phyloP scores from a whole-genome alignment of 2,329 filamentous ascomycete genomes.

The Calonectria hawksworthii region DNA sequence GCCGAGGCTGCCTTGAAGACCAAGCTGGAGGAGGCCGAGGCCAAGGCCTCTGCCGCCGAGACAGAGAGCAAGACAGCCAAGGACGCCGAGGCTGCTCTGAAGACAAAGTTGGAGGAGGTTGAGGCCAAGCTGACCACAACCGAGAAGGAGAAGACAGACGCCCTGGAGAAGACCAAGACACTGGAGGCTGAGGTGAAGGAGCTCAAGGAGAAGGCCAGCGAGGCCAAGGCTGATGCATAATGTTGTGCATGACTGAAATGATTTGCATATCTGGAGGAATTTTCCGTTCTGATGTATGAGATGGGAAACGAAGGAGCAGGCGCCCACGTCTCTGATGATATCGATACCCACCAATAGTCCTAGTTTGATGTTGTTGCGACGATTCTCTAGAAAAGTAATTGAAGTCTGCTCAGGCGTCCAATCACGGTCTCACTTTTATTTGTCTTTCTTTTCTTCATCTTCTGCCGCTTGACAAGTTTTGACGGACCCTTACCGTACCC shows the following conservation, averaged over 20 bases:
- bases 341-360: constrained; percentile 48
- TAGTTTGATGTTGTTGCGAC: constrained; percentile 30
- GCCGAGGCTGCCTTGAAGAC: constrained; percentile 16
- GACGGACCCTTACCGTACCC: too few species aligned
- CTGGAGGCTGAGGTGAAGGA: constrained; percentile 31
- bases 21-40: constrained; percentile 20
- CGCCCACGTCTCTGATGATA: constrained; percentile 48
- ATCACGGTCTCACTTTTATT: not conserved
- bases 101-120: constrained; percentile 33
- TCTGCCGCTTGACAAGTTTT: not conserved
- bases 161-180: constrained; percentile 23
- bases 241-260: constrained; percentile 26
- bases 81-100: constrained; percentile 31
- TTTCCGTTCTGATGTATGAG: constrained; percentile 32
- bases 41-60: constrained; percentile 19
- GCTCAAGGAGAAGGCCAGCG: constrained; percentile 30
- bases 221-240: constrained; percentile 27
- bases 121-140: constrained; percentile 22
- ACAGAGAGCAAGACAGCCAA: constrained; percentile 35
- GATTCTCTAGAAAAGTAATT: constrained; percentile 24
- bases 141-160: constrained; percentile 34
- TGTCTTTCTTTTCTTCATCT: too few species aligned
- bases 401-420: constrained; percentile 24
- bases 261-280: constrained; percentile 26
- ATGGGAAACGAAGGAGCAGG: constrained; percentile 49